Conservation (phyloP, 345 rosid species). For the Cochlearia excelsa region DNA sequence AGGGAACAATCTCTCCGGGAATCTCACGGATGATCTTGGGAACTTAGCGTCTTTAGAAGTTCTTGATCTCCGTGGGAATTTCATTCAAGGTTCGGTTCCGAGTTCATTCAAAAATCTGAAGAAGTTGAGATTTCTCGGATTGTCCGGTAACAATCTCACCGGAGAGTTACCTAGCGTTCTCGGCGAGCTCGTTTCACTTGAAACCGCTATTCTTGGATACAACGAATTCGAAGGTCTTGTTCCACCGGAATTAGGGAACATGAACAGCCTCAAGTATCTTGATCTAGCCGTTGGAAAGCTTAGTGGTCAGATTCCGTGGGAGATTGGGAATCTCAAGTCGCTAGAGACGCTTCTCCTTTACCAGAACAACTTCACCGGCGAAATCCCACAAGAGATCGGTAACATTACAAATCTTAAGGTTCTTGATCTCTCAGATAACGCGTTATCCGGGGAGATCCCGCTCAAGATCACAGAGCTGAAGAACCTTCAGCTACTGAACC, state of each 20-base stretch:
- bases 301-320: constrained; percentile 68
- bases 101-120: constrained; percentile 58
- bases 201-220: constrained; percentile 82
- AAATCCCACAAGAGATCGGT: constrained; percentile 63
- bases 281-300: constrained; percentile 74
- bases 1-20: constrained; percentile 71
- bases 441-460: constrained; percentile 64
- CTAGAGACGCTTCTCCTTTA: constrained; percentile 67
- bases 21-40: constrained; percentile 70
- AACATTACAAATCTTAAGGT: constrained; percentile 52
- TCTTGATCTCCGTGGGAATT: constrained; percentile 86
- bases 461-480: constrained; percentile 50
- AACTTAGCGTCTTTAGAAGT: constrained; percentile 55
- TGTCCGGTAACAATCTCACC: constrained; percentile 85
- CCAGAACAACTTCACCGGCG: constrained; percentile 63
- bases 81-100: constrained; percentile 76
- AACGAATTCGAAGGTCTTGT: constrained; percentile 74
- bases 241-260: constrained; percentile 68
- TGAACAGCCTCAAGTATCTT: constrained; percentile 68
- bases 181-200: constrained; percentile 69
- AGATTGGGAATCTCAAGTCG: constrained; percentile 57
- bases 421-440: constrained; percentile 83
- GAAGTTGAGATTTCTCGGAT: constrained; percentile 76
- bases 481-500: constrained; percentile 72
- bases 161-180: constrained; percentile 67